Percentiles rank a stretch among this genome's conserved stretches.
Conservation (phyloP, 305 asterid species). For the Fraxinus angustifolia region DNA sequence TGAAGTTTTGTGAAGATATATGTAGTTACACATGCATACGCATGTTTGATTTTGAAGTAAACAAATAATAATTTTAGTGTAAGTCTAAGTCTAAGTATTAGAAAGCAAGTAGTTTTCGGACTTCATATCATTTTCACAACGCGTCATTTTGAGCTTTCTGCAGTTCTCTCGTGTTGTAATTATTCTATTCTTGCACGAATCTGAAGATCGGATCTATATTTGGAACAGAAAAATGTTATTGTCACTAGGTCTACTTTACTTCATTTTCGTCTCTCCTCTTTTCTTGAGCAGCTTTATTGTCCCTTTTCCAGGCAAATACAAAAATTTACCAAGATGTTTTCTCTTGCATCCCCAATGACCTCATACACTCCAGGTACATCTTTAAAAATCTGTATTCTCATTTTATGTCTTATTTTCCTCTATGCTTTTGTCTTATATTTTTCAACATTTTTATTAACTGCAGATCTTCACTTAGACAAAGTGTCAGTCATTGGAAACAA, state of each 20-base stretch:
- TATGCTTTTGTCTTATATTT: background rate
- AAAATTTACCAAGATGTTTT: conserved; percentile 76
- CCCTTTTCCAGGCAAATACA: conserved; percentile 59
- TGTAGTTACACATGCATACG: background rate
- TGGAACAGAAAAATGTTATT: background rate
- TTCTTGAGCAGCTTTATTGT: background rate
- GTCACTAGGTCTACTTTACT: background rate
- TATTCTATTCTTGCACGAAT: background rate
- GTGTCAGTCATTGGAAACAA: conserved; percentile 70
- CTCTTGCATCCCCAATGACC: conserved; percentile 83
- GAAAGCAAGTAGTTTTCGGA: background rate
- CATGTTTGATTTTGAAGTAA: background rate
- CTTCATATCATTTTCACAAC: background rate
- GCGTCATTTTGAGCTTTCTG: background rate
- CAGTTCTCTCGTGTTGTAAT: background rate
- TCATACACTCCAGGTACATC: conserved; percentile 71
- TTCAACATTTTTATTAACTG: conserved; percentile 16
- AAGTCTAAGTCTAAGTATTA: background rate
- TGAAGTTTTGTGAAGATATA: background rate
- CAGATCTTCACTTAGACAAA: conserved; percentile 80
- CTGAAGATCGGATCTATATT: background rate
- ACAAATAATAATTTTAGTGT: background rate
- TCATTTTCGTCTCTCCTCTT: background rate
- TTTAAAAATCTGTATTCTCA: background rate
- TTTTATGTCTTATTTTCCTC: background rate